Base-by-base conservation (phyloP, 1,139 yeast genomes). In the Protomyces lactucae-debilis region DNA sequence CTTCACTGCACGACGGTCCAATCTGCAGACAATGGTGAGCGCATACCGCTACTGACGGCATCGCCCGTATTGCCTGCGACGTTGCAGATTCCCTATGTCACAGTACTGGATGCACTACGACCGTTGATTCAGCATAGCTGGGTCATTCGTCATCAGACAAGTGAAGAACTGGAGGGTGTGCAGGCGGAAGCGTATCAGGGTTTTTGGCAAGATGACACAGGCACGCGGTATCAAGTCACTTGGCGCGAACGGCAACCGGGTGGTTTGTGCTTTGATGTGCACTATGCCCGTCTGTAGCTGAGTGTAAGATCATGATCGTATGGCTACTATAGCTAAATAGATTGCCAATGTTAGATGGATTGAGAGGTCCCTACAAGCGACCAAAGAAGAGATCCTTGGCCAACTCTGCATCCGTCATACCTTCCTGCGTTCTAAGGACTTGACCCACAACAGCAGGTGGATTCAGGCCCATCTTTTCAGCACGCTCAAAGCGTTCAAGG, bases 401-500 rank as follows among this genome's bases (percentile, higher is more conserved):
- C 14, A 53, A 36, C 28, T 46, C 59, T 6, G 18, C 25, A 14
- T 51, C 37, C 18, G 55, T 56, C 21, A 45, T 46, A 2, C 71
- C 72, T 52, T 70, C 68, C 52, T 56, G 45, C 16, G 68, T 69
- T 12, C 52, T 52, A 35, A 73, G 69, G 43, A 73, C 75, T 67
- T 69, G 69, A 60, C 70, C 70, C 12, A 77, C 73, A 10, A 72
- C 69, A 8, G 23, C 52, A 4, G 80, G 80, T 2, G 80, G 80
- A 10, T 72, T 65, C 56, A 74, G 69, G 9, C 97, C 97, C 72
- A 92, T 78, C 65, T 86, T 87, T 72, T 88, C 91, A 1, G 98
- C 97, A 72, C 98, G 80, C 71, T 89, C 86, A 97, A 97, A 92
- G 10, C 99, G 70, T 28, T 74, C 73, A 25, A 78, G 66, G 32